phyloP scores from a whole-genome alignment of 345 rosid species.

The Atalantia buxifolia region DNA sequence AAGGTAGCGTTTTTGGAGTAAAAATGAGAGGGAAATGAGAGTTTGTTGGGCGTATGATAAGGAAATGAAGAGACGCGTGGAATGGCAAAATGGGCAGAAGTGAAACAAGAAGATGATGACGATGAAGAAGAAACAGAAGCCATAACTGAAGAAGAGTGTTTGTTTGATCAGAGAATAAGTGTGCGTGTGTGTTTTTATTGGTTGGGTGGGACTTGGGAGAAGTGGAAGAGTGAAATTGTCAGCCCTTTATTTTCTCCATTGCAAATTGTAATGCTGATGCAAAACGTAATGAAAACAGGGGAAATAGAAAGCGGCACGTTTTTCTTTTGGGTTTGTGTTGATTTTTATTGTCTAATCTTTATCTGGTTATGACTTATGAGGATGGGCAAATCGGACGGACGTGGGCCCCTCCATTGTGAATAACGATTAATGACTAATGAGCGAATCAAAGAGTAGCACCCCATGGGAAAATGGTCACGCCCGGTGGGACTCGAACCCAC shows the following conservation, averaged over 20 bases:
- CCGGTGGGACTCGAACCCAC: conserved; percentile 93
- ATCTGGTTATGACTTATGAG: background rate
- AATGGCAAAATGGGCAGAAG: conserved; percentile 10
- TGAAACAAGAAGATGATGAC: background rate
- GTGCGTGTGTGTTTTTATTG: background rate
- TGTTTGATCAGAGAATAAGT: background rate
- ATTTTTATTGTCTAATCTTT: background rate
- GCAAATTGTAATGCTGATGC: no score
- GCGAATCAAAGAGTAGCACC: background rate
- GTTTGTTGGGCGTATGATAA: background rate
- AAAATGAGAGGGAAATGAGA: conserved; percentile 38
- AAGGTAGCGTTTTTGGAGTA: conserved; percentile 15
- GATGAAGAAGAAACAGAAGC: conserved; percentile 22
- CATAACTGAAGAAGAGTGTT: conserved; percentile 3
- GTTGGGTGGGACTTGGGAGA: background rate
- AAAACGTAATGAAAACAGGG: background rate
- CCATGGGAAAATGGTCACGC: conserved; percentile 19
- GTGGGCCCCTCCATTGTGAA: background rate
- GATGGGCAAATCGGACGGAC: background rate
- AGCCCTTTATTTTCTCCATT: no score
- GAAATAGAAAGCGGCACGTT: background rate
- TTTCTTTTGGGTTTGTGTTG: background rate
- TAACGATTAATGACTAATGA: no score
- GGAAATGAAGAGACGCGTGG: background rate
- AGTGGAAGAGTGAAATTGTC: background rate